Percentiles rank a stretch among this genome's conserved stretches.
Conservation (phyloP, 768 basidiomycete genomes). For the Boletus speciosus region DNA sequence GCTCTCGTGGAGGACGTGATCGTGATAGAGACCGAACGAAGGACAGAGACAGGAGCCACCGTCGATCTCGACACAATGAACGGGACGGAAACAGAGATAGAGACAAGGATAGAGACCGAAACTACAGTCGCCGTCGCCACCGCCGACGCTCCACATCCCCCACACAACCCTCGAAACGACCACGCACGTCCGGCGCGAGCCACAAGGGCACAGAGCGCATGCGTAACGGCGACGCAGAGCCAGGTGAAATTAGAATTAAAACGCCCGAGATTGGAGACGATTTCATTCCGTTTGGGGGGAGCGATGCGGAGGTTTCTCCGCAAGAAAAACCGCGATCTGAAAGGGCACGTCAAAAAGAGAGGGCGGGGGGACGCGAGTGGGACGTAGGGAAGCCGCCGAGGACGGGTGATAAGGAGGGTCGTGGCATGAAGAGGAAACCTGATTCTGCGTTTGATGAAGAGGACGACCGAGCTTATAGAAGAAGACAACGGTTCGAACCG, state of each 20-base stretch:
- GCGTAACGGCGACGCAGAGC: constrained; percentile 4
- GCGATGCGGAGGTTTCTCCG: constrained; percentile 14
- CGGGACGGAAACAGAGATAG: constrained; percentile 6
- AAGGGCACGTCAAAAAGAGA: constrained; percentile 18
- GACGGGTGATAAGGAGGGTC: constrained; percentile 20
- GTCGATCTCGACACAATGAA: constrained; percentile 7
- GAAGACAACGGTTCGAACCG: constrained; percentile 50
- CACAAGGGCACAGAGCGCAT: constrained; percentile 19
- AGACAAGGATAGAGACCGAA: not conserved
- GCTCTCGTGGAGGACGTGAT: constrained; percentile 15
- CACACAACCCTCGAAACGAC: constrained; percentile 15
- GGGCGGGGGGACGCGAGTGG: constrained; percentile 37
- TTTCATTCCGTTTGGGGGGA: constrained; percentile 28
- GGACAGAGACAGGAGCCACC: constrained; percentile 6
- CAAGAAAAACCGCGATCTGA: constrained; percentile 15
- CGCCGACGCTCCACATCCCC: constrained; percentile 18
- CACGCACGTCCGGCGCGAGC: constrained; percentile 6
- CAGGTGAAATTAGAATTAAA: constrained; percentile 10
- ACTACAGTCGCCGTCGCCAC: not conserved
- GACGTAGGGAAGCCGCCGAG: constrained; percentile 34
- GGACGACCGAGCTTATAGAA: constrained; percentile 39
- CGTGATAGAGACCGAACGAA: constrained; percentile 11
- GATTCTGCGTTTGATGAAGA: constrained; percentile 42
- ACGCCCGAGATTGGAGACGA: constrained; percentile 26
- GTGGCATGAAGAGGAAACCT: constrained; percentile 43